Evolutionary conservation across 768 basidiomycete genomes (phyloP), one percentile per base, ranked within the genome.

Genomic region (Tephrocybe sp.): DNA sequence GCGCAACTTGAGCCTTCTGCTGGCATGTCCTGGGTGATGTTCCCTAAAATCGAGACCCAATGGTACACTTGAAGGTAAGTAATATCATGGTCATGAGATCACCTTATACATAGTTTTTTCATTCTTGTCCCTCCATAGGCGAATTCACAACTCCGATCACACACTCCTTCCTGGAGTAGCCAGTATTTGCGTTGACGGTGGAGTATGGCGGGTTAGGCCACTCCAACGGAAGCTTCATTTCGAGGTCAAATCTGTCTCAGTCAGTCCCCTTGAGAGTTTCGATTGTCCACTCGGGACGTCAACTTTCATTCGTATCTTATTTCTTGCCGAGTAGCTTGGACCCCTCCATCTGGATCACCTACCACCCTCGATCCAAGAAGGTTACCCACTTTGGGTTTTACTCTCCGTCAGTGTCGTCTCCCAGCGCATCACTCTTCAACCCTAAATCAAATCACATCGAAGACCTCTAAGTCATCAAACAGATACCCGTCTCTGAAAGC

Each of bases 121-220:
- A 25, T 37, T 25, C 30, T 43, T 37, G 28, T 55, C 11, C 18
- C 38, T 15, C 34, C 21, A 22, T 53, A 79, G 73, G 75, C 73
- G 9, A 72, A 70, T 84, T 47, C 74, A 72, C 61, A 84, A 84
- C 52, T 80, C 78, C 5, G 75, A 78, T 22, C 80, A 79, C 51
- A 74, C 76, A 2, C 60, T 84, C 2, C n/a, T n/a, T n/a, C 55
- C 64, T 0, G 82, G 83, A 0, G 54, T 59, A 0, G 75, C 76
- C 0, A 78, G 72, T 52, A 70, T 83, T 0, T 83, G 80, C 57
- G 69, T n/a, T n/a, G n/a, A n/a, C n/a, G n/a, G n/a, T n/a, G n/a
- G n/a, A n/a, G n/a, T n/a, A n/a, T n/a, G n/a, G n/a, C n/a, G n/a
- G n/a, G n/a, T n/a, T n/a, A n/a, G n/a, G n/a, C n/a, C n/a, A n/a